Evolutionary conservation across 1,139 yeast species (phyloP).

Genomic region (Yamadazyma taylorii): DNA sequence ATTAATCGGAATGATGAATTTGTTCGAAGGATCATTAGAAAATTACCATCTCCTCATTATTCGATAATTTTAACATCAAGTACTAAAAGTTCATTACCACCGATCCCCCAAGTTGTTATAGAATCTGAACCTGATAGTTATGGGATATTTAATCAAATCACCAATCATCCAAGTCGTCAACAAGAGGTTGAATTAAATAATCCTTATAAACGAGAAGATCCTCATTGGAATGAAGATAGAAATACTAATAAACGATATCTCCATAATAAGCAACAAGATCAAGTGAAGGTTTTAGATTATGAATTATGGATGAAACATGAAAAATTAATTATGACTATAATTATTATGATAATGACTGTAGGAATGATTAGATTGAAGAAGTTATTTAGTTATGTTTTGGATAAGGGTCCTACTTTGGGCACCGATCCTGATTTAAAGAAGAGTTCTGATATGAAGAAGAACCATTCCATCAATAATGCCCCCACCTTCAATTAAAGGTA

Average conservation of each 20-base stretch:
- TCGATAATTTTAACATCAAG: slow-evolving; percentile 50
- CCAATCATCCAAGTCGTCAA: slow-evolving; percentile 45
- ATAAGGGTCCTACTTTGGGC: background rate
- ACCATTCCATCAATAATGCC: too few species aligned
- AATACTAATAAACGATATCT: slow-evolving; percentile 36
- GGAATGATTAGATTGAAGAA: slow-evolving; percentile 10
- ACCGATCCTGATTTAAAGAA: too few species aligned
- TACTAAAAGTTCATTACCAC: slow-evolving; percentile 26
- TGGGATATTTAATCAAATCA: slow-evolving; percentile 47
- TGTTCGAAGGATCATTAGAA: slow-evolving; percentile 52
- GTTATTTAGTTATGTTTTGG: slow-evolving; percentile 6
- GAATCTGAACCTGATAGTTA: slow-evolving; percentile 32
- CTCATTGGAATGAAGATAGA: slow-evolving; percentile 29
- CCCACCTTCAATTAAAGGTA: too few species aligned
- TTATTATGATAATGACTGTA: slow-evolving; percentile 15
- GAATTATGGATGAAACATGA: slow-evolving; percentile 44
- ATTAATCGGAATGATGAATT: slow-evolving; percentile 49
- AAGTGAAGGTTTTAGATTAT: slow-evolving; percentile 37
- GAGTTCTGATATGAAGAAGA: too few species aligned
- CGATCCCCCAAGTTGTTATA: slow-evolving; percentile 30
- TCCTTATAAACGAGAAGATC: slow-evolving; percentile 36
- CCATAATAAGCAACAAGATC: slow-evolving; percentile 31
- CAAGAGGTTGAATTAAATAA: slow-evolving; percentile 59
- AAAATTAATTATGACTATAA: slow-evolving; percentile 33
- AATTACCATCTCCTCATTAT: slow-evolving; percentile 67